These are phyloP conservation scores for Rhizopogon vulgaris DNA, from an alignment of 768 basidiomycete species.

Conservation along the genomic window DNA sequence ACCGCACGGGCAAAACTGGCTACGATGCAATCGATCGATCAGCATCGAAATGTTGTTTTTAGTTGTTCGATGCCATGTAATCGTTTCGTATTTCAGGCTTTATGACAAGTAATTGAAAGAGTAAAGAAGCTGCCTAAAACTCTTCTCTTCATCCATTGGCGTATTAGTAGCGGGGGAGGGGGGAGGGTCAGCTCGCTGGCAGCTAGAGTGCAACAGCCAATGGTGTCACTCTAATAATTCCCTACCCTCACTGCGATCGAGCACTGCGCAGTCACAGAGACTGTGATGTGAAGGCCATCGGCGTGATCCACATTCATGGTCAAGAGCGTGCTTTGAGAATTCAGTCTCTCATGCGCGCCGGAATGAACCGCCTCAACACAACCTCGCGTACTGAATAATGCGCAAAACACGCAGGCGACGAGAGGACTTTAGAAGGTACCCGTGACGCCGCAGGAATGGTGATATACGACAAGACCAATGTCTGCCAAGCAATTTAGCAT, in stretches of 20 bases:
- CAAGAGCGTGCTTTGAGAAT: neutral
- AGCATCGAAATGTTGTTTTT: neutral
- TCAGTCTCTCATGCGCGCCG: conserved; percentile 88
- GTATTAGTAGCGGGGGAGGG: neutral
- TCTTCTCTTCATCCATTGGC: neutral
- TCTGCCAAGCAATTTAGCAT: conserved; percentile 40
- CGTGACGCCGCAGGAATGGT: conserved; percentile 79
- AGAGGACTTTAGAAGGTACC: conserved; percentile 42
- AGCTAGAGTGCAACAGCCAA: neutral
- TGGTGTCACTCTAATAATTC: neutral
- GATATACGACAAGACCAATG: conserved; percentile 84
- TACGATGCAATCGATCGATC: neutral
- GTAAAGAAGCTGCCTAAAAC: neutral
- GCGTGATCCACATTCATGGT: neutral
- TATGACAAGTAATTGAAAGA: neutral
- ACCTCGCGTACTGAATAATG: conserved; percentile 85
- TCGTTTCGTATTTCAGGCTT: neutral
- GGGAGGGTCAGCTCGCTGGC: neutral
- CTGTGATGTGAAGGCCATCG: neutral
- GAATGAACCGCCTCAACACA: conserved; percentile 77
- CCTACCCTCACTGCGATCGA: neutral
- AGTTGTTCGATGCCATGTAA: neutral
- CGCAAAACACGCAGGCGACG: conserved; percentile 67
- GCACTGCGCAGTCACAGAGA: neutral
- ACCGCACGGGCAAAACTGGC: too few species aligned